Percentiles rank a stretch among this genome's conserved stretches.
These are phyloP conservation scores for Venturia aucupariae DNA, from an alignment of 2,329 filamentous ascomycete genomes.

Conservation along the genomic window DNA sequence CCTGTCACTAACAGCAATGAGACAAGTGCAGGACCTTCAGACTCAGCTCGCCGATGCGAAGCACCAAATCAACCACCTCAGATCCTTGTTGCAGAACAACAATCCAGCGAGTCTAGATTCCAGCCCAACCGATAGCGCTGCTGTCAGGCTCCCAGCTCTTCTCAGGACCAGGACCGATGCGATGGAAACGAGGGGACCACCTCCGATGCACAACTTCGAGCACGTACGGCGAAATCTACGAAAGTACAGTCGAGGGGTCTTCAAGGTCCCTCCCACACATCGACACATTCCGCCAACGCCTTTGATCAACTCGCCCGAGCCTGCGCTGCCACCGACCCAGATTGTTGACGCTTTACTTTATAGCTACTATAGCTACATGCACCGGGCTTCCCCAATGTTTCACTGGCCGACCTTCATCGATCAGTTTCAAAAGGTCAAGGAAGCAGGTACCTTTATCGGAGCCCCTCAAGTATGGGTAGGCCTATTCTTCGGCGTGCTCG, in stretches of 20 bases:
- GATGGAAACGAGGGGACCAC: constrained; percentile 51
- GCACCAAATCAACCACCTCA: constrained; percentile 68
- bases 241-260: constrained; percentile 65
- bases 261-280: constrained; percentile 65
- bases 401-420: constrained; percentile 79
- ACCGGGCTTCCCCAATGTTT: constrained; percentile 73
- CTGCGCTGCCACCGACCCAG: constrained; percentile 54
- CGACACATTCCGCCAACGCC: constrained; percentile 44
- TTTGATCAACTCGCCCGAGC: constrained; percentile 36
- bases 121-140: constrained; percentile 30
- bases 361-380: constrained; percentile 67
- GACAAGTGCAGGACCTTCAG: constrained; percentile 91
- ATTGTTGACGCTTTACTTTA: constrained; percentile 63
- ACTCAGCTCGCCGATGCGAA: constrained; percentile 76
- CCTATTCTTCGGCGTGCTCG: constrained; percentile 73
- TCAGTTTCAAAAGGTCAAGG: constrained; percentile 70
- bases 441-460: constrained; percentile 49
- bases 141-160: constrained; percentile 17
- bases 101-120: constrained; percentile 36
- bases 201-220: constrained; percentile 58
- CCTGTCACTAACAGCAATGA: constrained; percentile 22
- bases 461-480: constrained; percentile 64
- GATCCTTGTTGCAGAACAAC: constrained; percentile 50
- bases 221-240: constrained; percentile 64
- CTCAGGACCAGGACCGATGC: constrained; percentile 21